Base-by-base conservation (phyloP, 352 stramenopile species). In the Phytophthora multivora region DNA sequence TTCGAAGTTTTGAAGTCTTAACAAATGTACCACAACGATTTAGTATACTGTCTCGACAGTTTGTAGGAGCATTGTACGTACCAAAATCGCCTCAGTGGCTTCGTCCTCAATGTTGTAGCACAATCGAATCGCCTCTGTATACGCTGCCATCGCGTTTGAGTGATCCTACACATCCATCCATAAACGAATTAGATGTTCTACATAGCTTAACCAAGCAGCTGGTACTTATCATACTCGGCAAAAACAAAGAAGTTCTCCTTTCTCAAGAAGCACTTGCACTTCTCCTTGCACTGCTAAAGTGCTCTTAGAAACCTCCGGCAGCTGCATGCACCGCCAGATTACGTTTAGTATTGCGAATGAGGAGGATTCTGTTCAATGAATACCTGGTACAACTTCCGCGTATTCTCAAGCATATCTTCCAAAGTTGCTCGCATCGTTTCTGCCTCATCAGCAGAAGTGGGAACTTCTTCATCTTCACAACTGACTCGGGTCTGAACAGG, bases 91-190 rank as follows among this genome's bases (percentile, higher is more conserved):
- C 38, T 86, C 80, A 5, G 62, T 79, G 13, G 61, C 69, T 63
- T 86, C 75, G 47, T 89, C 80, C 10, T 69, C 65, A 19, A 80
- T 51, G 16, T 63, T 66, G 46, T 71, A 75, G 52, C 77, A 86
- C 4, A 86, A 40, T 25, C 73, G 67, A 51, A 89, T 73, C 4
- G 71, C 80, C 5, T 86, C 56, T 6, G 71, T 54, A 21, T 75
- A 79, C 1, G 33, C 61, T 7, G 52, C 35, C 35, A 86, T 66
- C 0, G 75, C 75, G 15, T 76, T 66, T 10, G 16, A 41, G 10
- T 41, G 52, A n/a, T 76, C 36, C 80, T 89, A 51, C 0, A 56
- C 2, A 41, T 28, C 35, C 2, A 41, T 28, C 35, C 9, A 51
- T 21, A 4, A 19, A 45, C 25, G 10, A 10, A 6, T 48, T 19